Evolutionary conservation across 169 alveolate species (phyloP), one percentile per base, ranked within the genome.

Genomic region (Cryptosporidium ryanae): DNA sequence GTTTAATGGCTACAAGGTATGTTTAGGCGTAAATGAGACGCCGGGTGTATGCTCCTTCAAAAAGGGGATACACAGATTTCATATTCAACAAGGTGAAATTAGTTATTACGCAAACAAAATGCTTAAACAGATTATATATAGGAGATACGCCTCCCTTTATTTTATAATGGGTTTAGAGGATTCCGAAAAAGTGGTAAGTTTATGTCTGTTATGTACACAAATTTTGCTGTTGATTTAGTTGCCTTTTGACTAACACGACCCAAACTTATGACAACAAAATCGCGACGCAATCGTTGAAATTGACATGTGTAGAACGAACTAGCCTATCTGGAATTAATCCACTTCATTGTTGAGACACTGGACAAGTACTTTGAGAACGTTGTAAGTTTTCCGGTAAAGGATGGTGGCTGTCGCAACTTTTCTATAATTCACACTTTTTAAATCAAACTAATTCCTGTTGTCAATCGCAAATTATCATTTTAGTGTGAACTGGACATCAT

Each of bases 291-390:
- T n/a, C n/a, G n/a, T n/a, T n/a, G n/a, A n/a, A n/a, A 4, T 52
- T 52, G 2, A 52, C 5, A 12, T 61, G 31, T 18, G 50, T 93
- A 93, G 90, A 98, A 98, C 90, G 99, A 98, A 92, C 94, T 98
- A 64, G 97, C 99, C 13, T 92, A 96, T 63, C 93, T 96, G 50
- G 99, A 98, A 90, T 96, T 98, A 92, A 97, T 98, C 54, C 99
- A 98, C 91, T 96, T 96, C 89, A 90, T 98, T 18, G 99, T 98
- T 2, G 99, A 97, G 90, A 97, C 99, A 15, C 90, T 98, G 66
- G 99, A 98, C 90, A 96, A 95, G 70, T 98, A 97, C 92, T 98
- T 98, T 82, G 99, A 97, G 90, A 97, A 97, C 82, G 99, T 95
- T 57, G 87, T 76, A 76, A 59, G 87, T 82, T 64, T 1, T 32